These are phyloP conservation scores for Aspergillus egyptiacus DNA, from an alignment of 495 filamentous ascomycete genomes.

Conservation along the genomic window DNA sequence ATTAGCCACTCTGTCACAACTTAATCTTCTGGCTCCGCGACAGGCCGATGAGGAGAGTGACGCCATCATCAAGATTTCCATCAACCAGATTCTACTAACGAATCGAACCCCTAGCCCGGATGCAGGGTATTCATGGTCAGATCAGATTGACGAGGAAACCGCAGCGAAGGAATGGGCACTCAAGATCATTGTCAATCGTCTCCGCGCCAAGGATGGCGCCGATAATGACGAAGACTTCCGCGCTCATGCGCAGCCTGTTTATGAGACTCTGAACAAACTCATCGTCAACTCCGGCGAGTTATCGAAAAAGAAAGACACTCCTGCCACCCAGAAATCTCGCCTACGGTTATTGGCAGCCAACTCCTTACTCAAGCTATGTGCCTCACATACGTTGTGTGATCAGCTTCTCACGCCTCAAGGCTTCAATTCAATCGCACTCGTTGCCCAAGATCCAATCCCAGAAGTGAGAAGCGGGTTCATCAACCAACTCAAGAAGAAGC, in stretches of 20 bases:
- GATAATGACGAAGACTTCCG: conserved; percentile 53
- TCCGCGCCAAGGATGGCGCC: conserved; percentile 58
- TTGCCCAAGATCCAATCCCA: conserved; percentile 69
- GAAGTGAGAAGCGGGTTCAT: conserved; percentile 74
- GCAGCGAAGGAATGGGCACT: conserved; percentile 84
- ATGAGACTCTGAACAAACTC: conserved; percentile 69
- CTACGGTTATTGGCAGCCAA: conserved; percentile 78
- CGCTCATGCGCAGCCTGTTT: conserved; percentile 61
- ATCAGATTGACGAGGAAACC: conserved; percentile 70
- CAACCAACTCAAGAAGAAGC: conserved; percentile 75
- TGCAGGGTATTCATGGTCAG: conserved; percentile 57
- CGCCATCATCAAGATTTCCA: conserved; percentile 69
- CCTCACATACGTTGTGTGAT: conserved; percentile 63
- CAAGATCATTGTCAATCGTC: conserved; percentile 78
- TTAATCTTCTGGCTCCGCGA: conserved; percentile 69
- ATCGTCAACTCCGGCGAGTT: conserved; percentile 72
- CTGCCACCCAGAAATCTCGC: conserved; percentile 63
- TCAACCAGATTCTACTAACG: conserved; percentile 67
- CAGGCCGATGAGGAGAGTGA: conserved; percentile 69
- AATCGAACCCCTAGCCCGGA: conserved; percentile 51
- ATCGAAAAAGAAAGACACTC: conserved; percentile 66
- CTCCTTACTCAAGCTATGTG: conserved; percentile 75
- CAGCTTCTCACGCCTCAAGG: conserved; percentile 60
- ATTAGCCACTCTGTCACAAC: conserved; percentile 74
- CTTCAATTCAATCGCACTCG: conserved; percentile 74